Evolutionary conservation across 768 basidiomycete genomes (phyloP), one percentile per base, ranked within the genome.

Genomic region (Crucibulum laeve): DNA sequence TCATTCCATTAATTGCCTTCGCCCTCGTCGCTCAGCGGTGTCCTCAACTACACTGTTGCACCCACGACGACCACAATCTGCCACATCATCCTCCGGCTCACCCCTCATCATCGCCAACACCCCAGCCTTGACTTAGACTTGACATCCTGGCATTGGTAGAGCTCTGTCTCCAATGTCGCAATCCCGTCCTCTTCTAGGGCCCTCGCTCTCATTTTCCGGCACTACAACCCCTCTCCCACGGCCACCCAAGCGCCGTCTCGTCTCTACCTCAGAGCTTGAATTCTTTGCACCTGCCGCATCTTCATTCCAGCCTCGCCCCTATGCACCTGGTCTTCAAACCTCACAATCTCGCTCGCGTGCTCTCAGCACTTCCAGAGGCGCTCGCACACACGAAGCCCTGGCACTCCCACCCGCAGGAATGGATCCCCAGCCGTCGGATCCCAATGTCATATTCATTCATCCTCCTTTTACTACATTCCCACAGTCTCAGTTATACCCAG

Each of bases 381-480:
- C 58, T 1, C 67, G 65, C 43, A 46, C 62, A n/a, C 58, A 69
- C 41, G 71, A 70, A n/a, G 45, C 69, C 4, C 64, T 76, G 43
- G 62, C 68, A 3, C 56, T 76, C 3, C 73, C 76, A 25, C 61
- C 78, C 13, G 70, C 73, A 18, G 69, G 74, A 47, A 77, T 80
- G 75, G 87, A 90, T 54, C 87, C 87, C 1, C 72, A 74, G 10
- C 74, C 73, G 4, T 69, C 71, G n/a, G 88, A 91, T 53, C 76
- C 79, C 17, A 72, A 68, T 42, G 74, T 79, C 35, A 53, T 84
- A 45, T 87, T 91, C 61, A 76, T 91, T 25, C 86, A 78, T 52
- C 83, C 86, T 0, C 88, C 88, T 6, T 90, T 88, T 61, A 68
- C 64, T 37, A 56, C 66, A 24, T 88, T 88, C 55, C 87, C 87